Percentiles rank a stretch among this genome's conserved stretches.
phyloP scores from a whole-genome alignment of 768 basidiomycete genomes.

The Lentinula edodes region DNA sequence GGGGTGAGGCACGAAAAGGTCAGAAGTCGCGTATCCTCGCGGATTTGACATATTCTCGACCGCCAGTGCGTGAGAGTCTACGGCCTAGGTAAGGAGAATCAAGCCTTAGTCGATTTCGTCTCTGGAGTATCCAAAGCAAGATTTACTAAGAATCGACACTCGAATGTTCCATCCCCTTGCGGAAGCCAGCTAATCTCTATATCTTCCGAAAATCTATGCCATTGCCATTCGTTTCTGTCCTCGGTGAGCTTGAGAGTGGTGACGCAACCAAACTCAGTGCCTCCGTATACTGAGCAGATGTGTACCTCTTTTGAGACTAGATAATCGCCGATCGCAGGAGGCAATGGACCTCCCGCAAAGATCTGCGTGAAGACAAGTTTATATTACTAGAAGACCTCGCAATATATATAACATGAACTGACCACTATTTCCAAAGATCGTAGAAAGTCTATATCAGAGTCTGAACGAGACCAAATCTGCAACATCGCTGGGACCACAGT shows the following conservation, averaged over 20 bases:
- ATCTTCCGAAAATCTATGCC: constrained; percentile 21
- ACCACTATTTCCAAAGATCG: constrained; percentile 23
- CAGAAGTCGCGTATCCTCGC: constrained; percentile 37
- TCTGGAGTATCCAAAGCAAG: background rate
- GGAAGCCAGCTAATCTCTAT: constrained; percentile 26
- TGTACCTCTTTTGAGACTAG: constrained; percentile 29
- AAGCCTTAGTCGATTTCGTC: background rate
- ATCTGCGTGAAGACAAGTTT: background rate
- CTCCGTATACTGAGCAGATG: constrained; percentile 28
- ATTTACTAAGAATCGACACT: constrained; percentile 31
- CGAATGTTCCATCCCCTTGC: constrained; percentile 31
- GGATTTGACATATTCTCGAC: constrained; percentile 25
- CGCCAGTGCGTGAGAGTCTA: constrained; percentile 24
- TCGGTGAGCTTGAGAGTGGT: background rate
- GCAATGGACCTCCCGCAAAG: constrained; percentile 27
- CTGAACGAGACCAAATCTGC: constrained; percentile 21
- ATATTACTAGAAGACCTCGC: background rate
- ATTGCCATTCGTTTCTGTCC: constrained; percentile 21
- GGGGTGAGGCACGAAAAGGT: constrained; percentile 39
- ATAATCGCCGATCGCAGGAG: constrained; percentile 27
- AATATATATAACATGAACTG: constrained; percentile 5
- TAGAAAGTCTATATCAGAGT: constrained; percentile 19
- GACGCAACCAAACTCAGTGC: constrained; percentile 27
- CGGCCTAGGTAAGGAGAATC: constrained; percentile 17
- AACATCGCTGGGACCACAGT: constrained; percentile 24